Base-by-base conservation (phyloP, 768 basidiomycete genomes). In the Xerocomus brunneocitrinus region DNA sequence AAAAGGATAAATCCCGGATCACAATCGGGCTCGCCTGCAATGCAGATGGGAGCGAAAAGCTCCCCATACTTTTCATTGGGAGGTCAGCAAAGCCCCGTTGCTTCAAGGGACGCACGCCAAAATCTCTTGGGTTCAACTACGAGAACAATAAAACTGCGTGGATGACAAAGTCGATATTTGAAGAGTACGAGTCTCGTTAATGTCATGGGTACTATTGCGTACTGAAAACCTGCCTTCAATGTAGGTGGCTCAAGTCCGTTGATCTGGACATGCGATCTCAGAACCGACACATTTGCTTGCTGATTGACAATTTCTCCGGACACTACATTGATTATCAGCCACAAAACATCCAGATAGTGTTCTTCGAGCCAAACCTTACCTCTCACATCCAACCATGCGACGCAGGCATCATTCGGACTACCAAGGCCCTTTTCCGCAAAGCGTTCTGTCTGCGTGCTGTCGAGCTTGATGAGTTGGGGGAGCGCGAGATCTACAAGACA, bases 31-130 rank as follows among this genome's bases (percentile, higher is more conserved):
- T 63, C 5, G 50, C 49, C 8, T 56, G 50, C 27, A 56, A 52
- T 52, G 50, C 50, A 48, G 45, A 52, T 16, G 44, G 69, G 66
- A 22, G 64, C 32, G 71, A 74, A 49, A 71, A 71, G 49, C 53
- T 70, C 6, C 53, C 54, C 1, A 38, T 58, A 4, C 49, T 76
- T 25, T 69, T 63, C 55, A 76, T 76, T 60, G 71, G 74, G 12
- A 71, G 65, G 46, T 57, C 5, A 60, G 57, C 19, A 27, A 58
- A 65, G 27, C 75, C 75, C 7, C 62, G 58, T 0, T 65, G 63
- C 40, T 76, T 76, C 56, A 38, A 44, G 8, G 27, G 3, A 31
- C 2, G 13, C 0, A 2, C 27, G 8, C 36, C 34, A n/a, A 2
- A 32, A 8, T 5, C 25, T 2, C 42, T 5, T 35, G 43, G 35